These are phyloP conservation scores for Glebionis coronaria DNA, from an alignment of 129 eudicot species.

Conservation along the genomic window DNA sequence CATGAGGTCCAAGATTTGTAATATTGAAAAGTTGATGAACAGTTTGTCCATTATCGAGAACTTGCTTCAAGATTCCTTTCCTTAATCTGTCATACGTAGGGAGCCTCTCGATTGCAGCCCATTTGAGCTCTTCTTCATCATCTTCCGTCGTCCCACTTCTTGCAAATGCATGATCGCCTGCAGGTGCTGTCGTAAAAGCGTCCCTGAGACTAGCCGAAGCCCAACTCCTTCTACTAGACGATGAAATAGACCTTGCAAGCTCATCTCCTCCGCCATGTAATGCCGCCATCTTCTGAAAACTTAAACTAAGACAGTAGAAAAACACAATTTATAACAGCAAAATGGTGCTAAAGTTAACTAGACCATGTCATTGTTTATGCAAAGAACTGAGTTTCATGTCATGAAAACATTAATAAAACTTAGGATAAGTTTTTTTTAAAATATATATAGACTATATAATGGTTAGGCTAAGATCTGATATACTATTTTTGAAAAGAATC, in stretches of 20 bases:
- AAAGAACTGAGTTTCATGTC: background rate
- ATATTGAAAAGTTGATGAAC: slow-evolving; percentile 15
- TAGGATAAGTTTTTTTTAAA: background rate
- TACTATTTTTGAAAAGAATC: background rate
- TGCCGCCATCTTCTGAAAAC: slow-evolving; percentile 35
- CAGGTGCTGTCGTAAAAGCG: slow-evolving; percentile 40
- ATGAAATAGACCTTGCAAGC: slow-evolving; percentile 42
- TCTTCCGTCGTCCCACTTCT: slow-evolving; percentile 5
- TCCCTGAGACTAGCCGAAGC: slow-evolving; percentile 57
- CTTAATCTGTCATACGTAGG: slow-evolving; percentile 10
- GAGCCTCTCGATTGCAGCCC: slow-evolving; percentile 21
- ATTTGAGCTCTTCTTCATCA: slow-evolving; percentile 14
- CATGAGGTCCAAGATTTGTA: slow-evolving; percentile 8
- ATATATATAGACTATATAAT: too few species aligned
- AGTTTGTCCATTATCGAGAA: slow-evolving; percentile 2
- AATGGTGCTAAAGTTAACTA: background rate
- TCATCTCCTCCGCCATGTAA: slow-evolving; percentile 43
- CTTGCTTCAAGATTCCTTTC: slow-evolving; percentile 8
- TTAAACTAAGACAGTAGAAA: background rate
- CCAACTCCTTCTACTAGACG: slow-evolving; percentile 48
- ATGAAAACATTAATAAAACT: background rate
- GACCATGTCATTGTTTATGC: background rate
- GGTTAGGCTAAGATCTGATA: background rate
- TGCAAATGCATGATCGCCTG: slow-evolving; percentile 43
- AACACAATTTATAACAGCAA: background rate